Percentiles rank a stretch among this genome's conserved stretches.
These are phyloP conservation scores for Mucor lusitanicus DNA, from an alignment of 371 early-diverging fungal genomes.

Conservation along the genomic window DNA sequence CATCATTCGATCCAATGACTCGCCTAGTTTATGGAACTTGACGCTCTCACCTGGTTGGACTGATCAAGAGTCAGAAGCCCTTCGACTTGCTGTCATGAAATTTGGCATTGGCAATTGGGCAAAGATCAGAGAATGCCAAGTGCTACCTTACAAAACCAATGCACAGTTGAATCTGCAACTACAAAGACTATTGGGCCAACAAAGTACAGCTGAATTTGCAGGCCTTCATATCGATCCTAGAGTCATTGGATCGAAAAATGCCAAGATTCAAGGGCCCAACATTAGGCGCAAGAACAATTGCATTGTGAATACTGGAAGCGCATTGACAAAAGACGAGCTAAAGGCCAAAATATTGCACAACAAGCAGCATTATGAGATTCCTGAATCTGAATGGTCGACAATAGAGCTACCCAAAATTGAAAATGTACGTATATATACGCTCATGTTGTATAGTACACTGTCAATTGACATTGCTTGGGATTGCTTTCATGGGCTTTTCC, in stretches of 20 bases:
- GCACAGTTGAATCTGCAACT: conserved; percentile 95
- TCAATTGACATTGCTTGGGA: not conserved
- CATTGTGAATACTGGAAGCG: conserved; percentile 85
- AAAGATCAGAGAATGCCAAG: conserved; percentile 86
- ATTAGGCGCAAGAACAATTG: conserved; percentile 90
- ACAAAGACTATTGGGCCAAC: conserved; percentile 92
- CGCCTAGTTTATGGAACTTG: conserved; percentile 90
- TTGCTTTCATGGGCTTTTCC: not conserved
- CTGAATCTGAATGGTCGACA: conserved; percentile 64
- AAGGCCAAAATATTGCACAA: conserved; percentile 67
- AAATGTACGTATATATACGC: conserved; percentile 47
- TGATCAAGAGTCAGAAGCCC: conserved; percentile 76
- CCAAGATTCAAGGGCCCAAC: conserved; percentile 75
- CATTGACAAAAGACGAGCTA: conserved; percentile 74
- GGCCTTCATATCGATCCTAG: conserved; percentile 89
- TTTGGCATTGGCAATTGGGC: conserved; percentile 95
- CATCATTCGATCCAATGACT: conserved; percentile 89
- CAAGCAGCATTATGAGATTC: conserved; percentile 73
- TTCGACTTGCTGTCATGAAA: conserved; percentile 83
- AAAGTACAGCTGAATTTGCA: conserved; percentile 92
- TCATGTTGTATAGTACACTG: not conserved
- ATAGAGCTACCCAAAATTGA: conserved; percentile 70
- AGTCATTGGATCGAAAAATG: conserved; percentile 80
- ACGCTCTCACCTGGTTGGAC: conserved; percentile 93
- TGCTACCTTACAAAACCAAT: conserved; percentile 86